Evolutionary conservation across 2,329 filamentous ascomycete species (phyloP), one percentile per base, ranked within the genome.

Genomic region (Chaetomium globosum): DNA sequence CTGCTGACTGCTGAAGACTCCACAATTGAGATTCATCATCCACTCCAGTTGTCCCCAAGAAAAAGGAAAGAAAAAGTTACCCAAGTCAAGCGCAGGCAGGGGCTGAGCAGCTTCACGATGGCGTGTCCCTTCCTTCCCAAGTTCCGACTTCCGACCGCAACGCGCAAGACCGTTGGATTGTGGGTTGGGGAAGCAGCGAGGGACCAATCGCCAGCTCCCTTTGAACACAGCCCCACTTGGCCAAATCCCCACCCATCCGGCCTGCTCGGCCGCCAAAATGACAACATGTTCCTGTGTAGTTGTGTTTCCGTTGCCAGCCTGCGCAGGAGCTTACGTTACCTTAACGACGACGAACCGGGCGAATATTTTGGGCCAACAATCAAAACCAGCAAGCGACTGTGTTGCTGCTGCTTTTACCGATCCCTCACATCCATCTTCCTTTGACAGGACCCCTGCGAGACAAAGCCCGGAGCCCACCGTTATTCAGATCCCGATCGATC

Each of bases 191-290:
- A 59, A 60, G 64, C 59, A 13, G 55, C 54, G 28, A 57, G 59
- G 28, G 33, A 21, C 66, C 68, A 68, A 68, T 69, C 65, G 66
- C 13, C 59, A 30, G 65, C 30, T 36, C 61, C 8, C 13, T 46
- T 53, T 23, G 51, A 62, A 28, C 64, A 55, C 52, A 58, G 56
- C 46, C 67, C 67, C 53, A 30, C 55, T 57, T 31, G 53, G 33
- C 61, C 36, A 49, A 28, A 21, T 46, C 49, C 57, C 66, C 55
- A 63, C 58, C 52, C 55, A 63, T 49, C 52, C 28, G 57, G 58
- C 39, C 61, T 54, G 23, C 21, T 36, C 57, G 57, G 51, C 60
- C 51, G 60, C 64, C 64, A 59, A 68, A 65, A 64, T 51, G 61
- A 64, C 65, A 67, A 63, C 67, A 48, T 68, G 67, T 62, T 64